Conservation (phyloP, 805 yeast species). For the Pichia phayaonensis region DNA sequence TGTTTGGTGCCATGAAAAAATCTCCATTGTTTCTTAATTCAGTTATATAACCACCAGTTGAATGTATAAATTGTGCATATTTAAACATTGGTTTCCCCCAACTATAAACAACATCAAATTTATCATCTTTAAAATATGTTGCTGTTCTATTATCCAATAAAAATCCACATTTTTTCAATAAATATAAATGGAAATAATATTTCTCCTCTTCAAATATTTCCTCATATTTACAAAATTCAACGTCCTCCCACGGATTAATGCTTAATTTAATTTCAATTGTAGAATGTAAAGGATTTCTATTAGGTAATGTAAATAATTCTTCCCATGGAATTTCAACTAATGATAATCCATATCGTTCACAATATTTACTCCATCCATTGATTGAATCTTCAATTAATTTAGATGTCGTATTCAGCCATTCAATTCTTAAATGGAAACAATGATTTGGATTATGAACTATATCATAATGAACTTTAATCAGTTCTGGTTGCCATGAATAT, state of each 20-base stretch:
- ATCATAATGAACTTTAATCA: constrained; percentile 80
- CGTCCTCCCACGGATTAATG: constrained; percentile 64
- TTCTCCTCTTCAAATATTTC: constrained; percentile 41
- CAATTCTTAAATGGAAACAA: constrained; percentile 83
- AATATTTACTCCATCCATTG: constrained; percentile 68
- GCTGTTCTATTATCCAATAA: constrained; percentile 77
- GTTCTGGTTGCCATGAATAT: constrained; percentile 70
- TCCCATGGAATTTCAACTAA: constrained; percentile 88
- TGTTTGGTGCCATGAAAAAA: constrained; percentile 79
- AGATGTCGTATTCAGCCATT: constrained; percentile 90
- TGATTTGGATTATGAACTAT: constrained; percentile 90
- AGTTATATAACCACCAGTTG: constrained; percentile 82
- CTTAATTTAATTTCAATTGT: constrained; percentile 61
- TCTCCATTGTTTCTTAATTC: constrained; percentile 76
- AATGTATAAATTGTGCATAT: constrained; percentile 84
- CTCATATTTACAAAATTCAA: constrained; percentile 35
- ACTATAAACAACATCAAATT: constrained; percentile 68
- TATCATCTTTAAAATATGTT: constrained; percentile 39
- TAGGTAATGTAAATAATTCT: constrained; percentile 72
- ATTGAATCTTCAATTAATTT: constrained; percentile 75
- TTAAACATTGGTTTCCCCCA: constrained; percentile 87
- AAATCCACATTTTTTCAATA: constrained; percentile 66
- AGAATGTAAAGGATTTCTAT: constrained; percentile 81
- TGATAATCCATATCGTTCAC: constrained; percentile 77
- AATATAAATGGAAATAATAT: constrained; percentile 70